Evolutionary conservation across 176 grass and related monocot species (phyloP), one percentile per base, ranked within the genome.

Genomic region (Rhynchospora breviuscula): DNA sequence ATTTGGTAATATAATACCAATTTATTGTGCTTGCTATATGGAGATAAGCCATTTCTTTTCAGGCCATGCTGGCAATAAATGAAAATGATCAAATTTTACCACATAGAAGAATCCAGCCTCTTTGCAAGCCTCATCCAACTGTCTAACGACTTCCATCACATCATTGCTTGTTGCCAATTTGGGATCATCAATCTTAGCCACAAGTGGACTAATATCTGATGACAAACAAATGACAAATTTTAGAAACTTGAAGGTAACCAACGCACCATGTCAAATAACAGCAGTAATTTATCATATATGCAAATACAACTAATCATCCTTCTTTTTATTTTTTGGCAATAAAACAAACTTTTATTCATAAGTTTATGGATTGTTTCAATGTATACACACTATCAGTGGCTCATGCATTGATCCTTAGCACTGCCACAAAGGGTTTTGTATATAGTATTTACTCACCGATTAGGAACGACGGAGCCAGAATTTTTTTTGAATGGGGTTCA

Each of bases 21-120:
- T 26, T 29, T 29, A 29, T 29, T 29, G 26, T 1, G 21, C 26
- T 26, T 53, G 72, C 22, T 54, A 52, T 12, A 75, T n/a, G 3
- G 19, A 46, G 25, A 75, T 0, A 12, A 75, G 11, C 10, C 21
- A 53, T 75, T 53, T 53, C 1, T 15, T 75, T 49, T 75, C 11
- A 53, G 13, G 47, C 10, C 7, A 75, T 53, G 26, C 26, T 7
- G 11, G 29, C 12, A 54, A 64, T 4, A 17, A 5, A 49, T 6
- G 25, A 77, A 65, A 29, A 52, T 74, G 1, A 66, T n/a, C 10
- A 89, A 69, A 72, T 74, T 49, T 87, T 98, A 98, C 95, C 95
- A 98, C 95, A 91, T 98, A 98, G 75, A 98, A 95, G 84, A 98
- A 98, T 26, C 95, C 95, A 26, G 92, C 88, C 9, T 90, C 85